Base-by-base conservation (phyloP, 352 stramenopile genomes). In the Phytopythium kandeliae region DNA sequence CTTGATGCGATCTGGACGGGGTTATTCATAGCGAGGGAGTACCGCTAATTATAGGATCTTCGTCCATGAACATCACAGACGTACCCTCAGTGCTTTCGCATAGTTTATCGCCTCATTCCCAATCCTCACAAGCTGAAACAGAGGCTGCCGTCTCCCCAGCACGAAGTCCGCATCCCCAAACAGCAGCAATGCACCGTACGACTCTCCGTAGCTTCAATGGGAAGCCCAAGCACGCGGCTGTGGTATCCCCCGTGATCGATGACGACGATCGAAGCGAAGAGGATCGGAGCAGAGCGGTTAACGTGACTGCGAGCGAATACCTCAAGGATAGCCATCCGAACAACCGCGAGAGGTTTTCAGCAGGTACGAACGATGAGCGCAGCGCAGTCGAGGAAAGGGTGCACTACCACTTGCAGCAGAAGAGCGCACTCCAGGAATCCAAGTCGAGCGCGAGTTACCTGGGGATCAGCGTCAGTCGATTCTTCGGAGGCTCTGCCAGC, bases 231-330 rank as follows among this genome's bases (percentile, higher is more conserved):
- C 67, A 68, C 36, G 63, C 63, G n/a, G 73, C 74, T 0, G 67
- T 69, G 17, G 67, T 88, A 8, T 76, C 69, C 10, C 77, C 76
- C 11, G 69, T 78, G 9, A 57, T 85, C 12, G 69, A 72, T 24
- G 51, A 71, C 25, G 57, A 59, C 50, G 58, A 74, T 21, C 45
- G 30, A 22, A 28, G 22, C 15, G 19, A 49, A 16, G 28, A 37
- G 4, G 25, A 11, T 9, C n/a, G 17, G 19, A 4, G 28, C 28
- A 31, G 28, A 4, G 11, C 42, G 0, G 1, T 16, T 10, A 38
- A 49, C 17, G 31, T 38, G 16, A 38, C 22, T 8, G 17, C 26
- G 15, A 13, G 24, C n/a, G 42, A 11, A 13, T 48, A 34, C 10
- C 4, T 10, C 36, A 24, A 26, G 16, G 19, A 25, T 8, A 15